Percentiles rank a stretch among this genome's conserved stretches.
Evolutionary conservation across 305 asterid species (phyloP).

Genomic region (Solanum chacoense): DNA sequence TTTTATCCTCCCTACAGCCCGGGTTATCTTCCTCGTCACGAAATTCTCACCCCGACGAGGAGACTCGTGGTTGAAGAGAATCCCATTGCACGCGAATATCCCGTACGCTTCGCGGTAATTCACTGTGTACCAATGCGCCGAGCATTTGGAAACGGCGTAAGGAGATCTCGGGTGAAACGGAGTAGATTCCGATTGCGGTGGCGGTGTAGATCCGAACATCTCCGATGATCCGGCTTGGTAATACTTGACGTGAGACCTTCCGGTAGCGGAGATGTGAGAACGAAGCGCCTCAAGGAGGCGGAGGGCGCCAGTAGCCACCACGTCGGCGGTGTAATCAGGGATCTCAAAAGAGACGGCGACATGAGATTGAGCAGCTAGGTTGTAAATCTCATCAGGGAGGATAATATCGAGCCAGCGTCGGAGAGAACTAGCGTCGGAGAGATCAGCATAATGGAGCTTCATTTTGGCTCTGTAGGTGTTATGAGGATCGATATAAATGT

Average conservation of each 20-base stretch:
- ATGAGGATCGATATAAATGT: slow-evolving; percentile 97
- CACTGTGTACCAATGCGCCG: slow-evolving; percentile 99
- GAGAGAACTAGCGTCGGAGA: slow-evolving; percentile 92
- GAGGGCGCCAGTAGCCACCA: slow-evolving; percentile 94
- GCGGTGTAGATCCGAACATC: slow-evolving; percentile 97
- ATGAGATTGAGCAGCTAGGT: slow-evolving; percentile 97
- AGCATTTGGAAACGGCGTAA: slow-evolving; percentile 87
- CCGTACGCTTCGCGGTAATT: slow-evolving; percentile 94
- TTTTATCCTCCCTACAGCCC: slow-evolving; percentile 94
- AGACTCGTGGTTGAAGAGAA: slow-evolving; percentile 84
- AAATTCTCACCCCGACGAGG: slow-evolving; percentile 93
- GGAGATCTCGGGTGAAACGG: slow-evolving; percentile 95
- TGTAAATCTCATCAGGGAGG: slow-evolving; percentile 90
- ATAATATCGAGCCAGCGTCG: slow-evolving; percentile 97
- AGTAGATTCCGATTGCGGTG: slow-evolving; percentile 74
- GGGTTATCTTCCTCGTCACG: slow-evolving; percentile 85
- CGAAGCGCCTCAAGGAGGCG: slow-evolving; percentile 92
- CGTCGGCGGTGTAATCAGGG: slow-evolving; percentile 97
- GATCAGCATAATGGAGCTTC: slow-evolving; percentile 98
- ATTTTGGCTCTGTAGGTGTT: slow-evolving; percentile 68
- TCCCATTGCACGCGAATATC: slow-evolving; percentile 88
- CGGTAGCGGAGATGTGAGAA: slow-evolving; percentile 75
- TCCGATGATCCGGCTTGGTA: slow-evolving; percentile 98
- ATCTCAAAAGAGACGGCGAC: slow-evolving; percentile 98
- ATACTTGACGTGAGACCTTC: slow-evolving; percentile 50